Base-by-base conservation (phyloP, 768 basidiomycete genomes). In the Kwoniella sp. region DNA sequence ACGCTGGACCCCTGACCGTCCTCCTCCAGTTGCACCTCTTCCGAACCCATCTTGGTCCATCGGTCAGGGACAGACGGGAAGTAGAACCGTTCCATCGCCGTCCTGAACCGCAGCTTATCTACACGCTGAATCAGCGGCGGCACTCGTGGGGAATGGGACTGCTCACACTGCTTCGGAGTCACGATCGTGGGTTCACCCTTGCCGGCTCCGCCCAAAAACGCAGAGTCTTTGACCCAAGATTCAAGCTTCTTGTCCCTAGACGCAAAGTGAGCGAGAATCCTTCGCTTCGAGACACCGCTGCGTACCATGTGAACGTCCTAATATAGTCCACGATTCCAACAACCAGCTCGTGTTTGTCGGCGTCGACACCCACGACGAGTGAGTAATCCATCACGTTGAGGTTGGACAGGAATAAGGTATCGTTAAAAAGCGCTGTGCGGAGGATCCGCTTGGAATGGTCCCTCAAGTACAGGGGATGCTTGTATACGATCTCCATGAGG, bases 181-280 rank as follows among this genome's bases (percentile, higher is more conserved):
- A 96, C 88, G 63, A 99, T 92, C 0, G 93, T 98, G 0, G 95
- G 93, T 59, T 93, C 93, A 9, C 89, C 90, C 64, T 81, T 84
- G 36, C 83, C 84, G 37, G 81, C 86, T 41, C 78, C 77, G 39
- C 89, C 91, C 20, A 98, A 78, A 75, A 92, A 90, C 0, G 88
- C 81, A 2, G 89, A 85, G 63, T 98, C 95, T 69, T 98, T 99
- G 37, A 96, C 89, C 91, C 89, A 95, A 55, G 86, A 96, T 76
- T 98, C 95, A 15, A 99, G 77, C 63, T 90, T 91, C 78, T 99
- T 99, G 77, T 99, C 95, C 90, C 90, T 95, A 0, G 43, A n/a
- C 50, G 29, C 14, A 28, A n/a, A n/a, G n/a, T n/a, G n/a, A n/a
- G n/a, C n/a, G n/a, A n/a, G n/a, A n/a, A n/a, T n/a, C n/a, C n/a